phyloP scores from a whole-genome alignment of 2,329 filamentous ascomycete genomes.

The Cryphonectria nitschkei region DNA sequence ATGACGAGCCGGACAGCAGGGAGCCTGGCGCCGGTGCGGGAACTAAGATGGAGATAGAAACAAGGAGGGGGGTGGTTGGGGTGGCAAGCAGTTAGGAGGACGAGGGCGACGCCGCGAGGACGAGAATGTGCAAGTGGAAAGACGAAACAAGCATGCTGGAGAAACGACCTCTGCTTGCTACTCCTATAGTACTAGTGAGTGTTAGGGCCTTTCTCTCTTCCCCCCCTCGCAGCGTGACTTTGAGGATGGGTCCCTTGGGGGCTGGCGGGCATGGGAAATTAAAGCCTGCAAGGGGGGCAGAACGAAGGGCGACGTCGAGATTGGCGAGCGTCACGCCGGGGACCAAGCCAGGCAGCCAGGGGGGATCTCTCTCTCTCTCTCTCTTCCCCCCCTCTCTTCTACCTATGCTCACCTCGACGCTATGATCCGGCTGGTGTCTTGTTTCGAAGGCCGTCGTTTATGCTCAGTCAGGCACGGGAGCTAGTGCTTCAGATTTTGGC shows the following conservation, averaged over 20 bases:
- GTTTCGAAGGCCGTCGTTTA: slow-evolving; percentile 21
- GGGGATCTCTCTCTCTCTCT: neutral
- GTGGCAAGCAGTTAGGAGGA: no score
- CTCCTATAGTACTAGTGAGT: neutral
- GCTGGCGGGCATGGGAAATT: slow-evolving; percentile 11
- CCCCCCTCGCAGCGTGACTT: neutral
- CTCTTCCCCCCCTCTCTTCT: neutral
- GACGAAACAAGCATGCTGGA: slow-evolving; percentile 14
- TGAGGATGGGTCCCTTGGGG: slow-evolving; percentile 9
- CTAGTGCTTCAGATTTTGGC: slow-evolving; percentile 21
- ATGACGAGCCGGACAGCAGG: slow-evolving; percentile 18
- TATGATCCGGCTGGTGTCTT: slow-evolving; percentile 9
- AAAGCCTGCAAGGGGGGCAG: slow-evolving; percentile 13
- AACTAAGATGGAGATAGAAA: no score
- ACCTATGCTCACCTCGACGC: neutral
- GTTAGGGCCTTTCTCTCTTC: neutral
- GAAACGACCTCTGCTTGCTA: neutral
- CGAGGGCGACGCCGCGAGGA: neutral
- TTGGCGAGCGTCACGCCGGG: slow-evolving; percentile 25
- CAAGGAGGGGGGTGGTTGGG: no score
- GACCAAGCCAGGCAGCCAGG: neutral
- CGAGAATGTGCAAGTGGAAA: neutral
- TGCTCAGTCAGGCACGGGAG: slow-evolving; percentile 19
- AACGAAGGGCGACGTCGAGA: slow-evolving; percentile 18
- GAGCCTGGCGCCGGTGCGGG: slow-evolving; percentile 6